Evolutionary conservation across 106 monocot genomes (phyloP).

Genomic region (Dendrobium chrysotoxum): DNA sequence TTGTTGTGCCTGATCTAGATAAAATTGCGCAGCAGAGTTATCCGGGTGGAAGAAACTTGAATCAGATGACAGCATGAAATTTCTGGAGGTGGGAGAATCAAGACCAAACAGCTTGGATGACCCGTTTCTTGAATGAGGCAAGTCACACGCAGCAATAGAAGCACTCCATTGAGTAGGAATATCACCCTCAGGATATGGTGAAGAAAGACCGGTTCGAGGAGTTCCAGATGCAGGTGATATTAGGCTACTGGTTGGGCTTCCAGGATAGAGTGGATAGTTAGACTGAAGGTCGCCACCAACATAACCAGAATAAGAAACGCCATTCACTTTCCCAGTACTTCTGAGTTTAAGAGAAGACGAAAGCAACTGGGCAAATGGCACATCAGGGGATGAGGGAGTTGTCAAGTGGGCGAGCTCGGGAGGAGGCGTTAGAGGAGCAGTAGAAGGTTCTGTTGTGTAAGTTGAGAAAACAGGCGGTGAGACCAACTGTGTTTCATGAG

Average conservation of each 20-base stretch:
- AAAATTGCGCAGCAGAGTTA: constrained; percentile 74
- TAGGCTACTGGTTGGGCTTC: constrained; percentile 85
- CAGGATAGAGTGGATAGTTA: constrained; percentile 83
- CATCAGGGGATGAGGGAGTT: constrained; percentile 95
- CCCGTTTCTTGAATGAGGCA: constrained; percentile 34
- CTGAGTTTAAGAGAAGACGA: constrained; percentile 64
- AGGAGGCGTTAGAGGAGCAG: constrained; percentile 93
- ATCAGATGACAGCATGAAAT: constrained; percentile 41
- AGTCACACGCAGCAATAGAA: constrained; percentile 35
- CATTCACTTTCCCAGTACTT: constrained; percentile 41
- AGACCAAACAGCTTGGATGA: constrained; percentile 57
- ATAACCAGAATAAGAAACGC: constrained; percentile 47
- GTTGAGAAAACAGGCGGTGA: constrained; percentile 99
- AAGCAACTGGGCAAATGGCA: constrained; percentile 86
- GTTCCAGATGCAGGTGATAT: constrained; percentile 92
- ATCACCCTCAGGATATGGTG: constrained; percentile 70
- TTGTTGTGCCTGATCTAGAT: constrained; percentile 60
- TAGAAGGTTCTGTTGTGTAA: constrained; percentile 95
- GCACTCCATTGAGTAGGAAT: constrained; percentile 38
- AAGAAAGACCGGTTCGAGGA: constrained; percentile 72
- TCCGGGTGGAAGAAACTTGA: constrained; percentile 63
- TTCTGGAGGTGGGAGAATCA: constrained; percentile 35
- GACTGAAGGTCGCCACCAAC: constrained; percentile 55
- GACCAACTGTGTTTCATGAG: constrained; percentile 93
- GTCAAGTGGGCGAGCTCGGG: constrained; percentile 92